These are phyloP conservation scores for Massarina eburnea DNA, from an alignment of 2,329 filamentous ascomycete genomes.

Conservation along the genomic window DNA sequence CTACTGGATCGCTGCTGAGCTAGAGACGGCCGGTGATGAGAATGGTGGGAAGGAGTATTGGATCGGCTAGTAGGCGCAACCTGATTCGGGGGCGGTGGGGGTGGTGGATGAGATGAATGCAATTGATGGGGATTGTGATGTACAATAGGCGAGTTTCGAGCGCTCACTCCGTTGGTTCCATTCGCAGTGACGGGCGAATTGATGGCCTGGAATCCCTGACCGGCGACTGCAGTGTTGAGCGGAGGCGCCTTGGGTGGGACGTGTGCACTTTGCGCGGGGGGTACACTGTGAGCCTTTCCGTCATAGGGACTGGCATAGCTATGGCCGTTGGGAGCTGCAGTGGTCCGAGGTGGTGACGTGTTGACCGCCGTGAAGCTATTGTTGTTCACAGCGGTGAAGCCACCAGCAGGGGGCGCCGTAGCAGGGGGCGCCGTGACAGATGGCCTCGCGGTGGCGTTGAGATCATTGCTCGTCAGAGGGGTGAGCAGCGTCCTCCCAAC, in stretches of 20 bases:
- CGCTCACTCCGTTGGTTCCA: slow-evolving; percentile 14
- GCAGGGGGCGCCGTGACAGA: slow-evolving; percentile 10
- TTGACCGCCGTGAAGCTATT: slow-evolving; percentile 30
- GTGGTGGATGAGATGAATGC: slow-evolving; percentile 20
- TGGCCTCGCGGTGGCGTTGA: slow-evolving; percentile 28
- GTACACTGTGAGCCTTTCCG: not conserved
- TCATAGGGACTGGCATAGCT: slow-evolving; percentile 20
- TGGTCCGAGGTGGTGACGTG: slow-evolving; percentile 14
- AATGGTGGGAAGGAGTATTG: slow-evolving; percentile 21
- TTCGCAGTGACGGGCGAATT: slow-evolving; percentile 17
- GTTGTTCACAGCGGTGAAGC: slow-evolving; percentile 27
- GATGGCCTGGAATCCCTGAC: slow-evolving; percentile 14
- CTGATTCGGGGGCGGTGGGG: slow-evolving; percentile 17
- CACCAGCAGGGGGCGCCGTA: slow-evolving; percentile 19
- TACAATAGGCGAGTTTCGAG: slow-evolving; percentile 24
- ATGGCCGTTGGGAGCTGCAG: slow-evolving; percentile 16
- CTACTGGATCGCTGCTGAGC: slow-evolving; percentile 30
- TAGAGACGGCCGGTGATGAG: slow-evolving; percentile 19
- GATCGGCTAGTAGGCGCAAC: slow-evolving; percentile 24
- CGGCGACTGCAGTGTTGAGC: slow-evolving; percentile 7
- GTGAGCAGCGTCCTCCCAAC: slow-evolving; percentile 26
- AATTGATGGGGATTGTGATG: slow-evolving; percentile 19
- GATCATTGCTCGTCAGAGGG: slow-evolving; percentile 30
- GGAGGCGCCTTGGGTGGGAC: slow-evolving; percentile 14
- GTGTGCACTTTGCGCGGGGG: slow-evolving; percentile 10